Base-by-base conservation (phyloP, 352 stramenopile species). In the Phytophthora citricola region DNA sequence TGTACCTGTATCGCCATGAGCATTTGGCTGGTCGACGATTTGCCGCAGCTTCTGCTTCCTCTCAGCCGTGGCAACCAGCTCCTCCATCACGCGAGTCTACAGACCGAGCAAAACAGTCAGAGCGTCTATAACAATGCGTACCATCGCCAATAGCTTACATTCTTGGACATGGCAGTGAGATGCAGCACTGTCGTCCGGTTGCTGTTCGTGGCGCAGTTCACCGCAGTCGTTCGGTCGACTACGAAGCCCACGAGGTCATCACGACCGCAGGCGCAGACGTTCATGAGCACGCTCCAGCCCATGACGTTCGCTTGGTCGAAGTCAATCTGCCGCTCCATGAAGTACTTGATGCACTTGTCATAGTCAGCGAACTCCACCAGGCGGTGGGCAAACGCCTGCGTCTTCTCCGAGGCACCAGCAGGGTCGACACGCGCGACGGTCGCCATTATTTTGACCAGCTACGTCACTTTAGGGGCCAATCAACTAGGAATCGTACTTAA, bases 271-370 rank as follows among this genome's bases (percentile, higher is more conserved):
- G 83, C 81, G 46, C 86, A 92, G 47, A 86, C 81, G 47, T 75
- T 92, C 85, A 95, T 93, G 62, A 95, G 83, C 24, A 95, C 56
- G 46, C 76, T 95, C 70, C 85, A 93, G 27, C 86, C 88, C n/a
- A 77, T 66, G 12, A 48, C 73, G 45, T 90, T 93, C 3, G 75
- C 63, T 11, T 49, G 58, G 45, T 94, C 63, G 22, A 92, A 88
- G 52, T 93, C 75, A 26, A 94, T 75, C 1, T 66, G 34, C 29
- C 82, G 78, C 58, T 93, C 82, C 0, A 39, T 32, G 31, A 94
- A 88, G 56, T 81, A 94, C 65, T 85, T 82, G 50, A 67, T 11
- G 57, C 81, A 93, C 22, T 64, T 63, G 1, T 83, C 76, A 3
- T 66, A 69, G 40, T 91, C 79, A 0, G 84, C 88, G 48, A 92